phyloP scores from a whole-genome alignment of 169 alveolate species.

The Theileria luwenshuni region DNA sequence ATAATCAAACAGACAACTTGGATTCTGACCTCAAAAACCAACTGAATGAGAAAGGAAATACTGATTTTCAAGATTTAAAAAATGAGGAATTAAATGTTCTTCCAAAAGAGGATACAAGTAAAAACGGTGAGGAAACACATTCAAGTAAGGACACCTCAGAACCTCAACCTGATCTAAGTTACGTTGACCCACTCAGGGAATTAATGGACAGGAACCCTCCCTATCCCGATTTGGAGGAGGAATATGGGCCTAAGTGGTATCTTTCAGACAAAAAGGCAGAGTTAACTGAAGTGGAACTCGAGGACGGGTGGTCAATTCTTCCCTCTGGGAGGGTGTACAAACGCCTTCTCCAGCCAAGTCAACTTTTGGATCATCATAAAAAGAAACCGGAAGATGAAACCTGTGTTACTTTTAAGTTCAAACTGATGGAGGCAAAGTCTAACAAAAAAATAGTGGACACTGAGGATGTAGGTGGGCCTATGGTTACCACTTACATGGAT shows the following conservation, averaged over 20 bases:
- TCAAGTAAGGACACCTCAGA: no score
- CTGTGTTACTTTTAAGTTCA: conserved; percentile 45
- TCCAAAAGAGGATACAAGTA: background rate
- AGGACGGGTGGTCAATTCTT: conserved; percentile 64
- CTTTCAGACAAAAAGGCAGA: conserved; percentile 10
- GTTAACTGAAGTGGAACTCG: conserved; percentile 26
- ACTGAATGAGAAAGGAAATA: no score
- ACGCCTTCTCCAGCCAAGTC: conserved; percentile 42
- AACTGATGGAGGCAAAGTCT: conserved; percentile 42
- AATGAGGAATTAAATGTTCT: no score
- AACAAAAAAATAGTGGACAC: conserved; percentile 17
- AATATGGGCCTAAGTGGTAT: conserved; percentile 50
- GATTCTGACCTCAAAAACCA: no score
- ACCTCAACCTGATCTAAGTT: background rate
- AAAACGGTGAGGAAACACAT: background rate
- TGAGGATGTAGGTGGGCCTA: conserved; percentile 35
- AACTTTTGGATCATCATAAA: conserved; percentile 4
- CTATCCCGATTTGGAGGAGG: conserved; percentile 14
- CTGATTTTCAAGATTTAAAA: no score
- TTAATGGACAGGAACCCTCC: conserved; percentile 20
- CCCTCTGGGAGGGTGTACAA: conserved; percentile 62
- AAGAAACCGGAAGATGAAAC: conserved; percentile 30
- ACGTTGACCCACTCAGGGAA: conserved; percentile 18
- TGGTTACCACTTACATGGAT: conserved; percentile 33
- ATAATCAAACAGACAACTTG: no score